These are phyloP conservation scores for Ogataea angusta DNA, from an alignment of 805 yeast species.

Conservation along the genomic window DNA sequence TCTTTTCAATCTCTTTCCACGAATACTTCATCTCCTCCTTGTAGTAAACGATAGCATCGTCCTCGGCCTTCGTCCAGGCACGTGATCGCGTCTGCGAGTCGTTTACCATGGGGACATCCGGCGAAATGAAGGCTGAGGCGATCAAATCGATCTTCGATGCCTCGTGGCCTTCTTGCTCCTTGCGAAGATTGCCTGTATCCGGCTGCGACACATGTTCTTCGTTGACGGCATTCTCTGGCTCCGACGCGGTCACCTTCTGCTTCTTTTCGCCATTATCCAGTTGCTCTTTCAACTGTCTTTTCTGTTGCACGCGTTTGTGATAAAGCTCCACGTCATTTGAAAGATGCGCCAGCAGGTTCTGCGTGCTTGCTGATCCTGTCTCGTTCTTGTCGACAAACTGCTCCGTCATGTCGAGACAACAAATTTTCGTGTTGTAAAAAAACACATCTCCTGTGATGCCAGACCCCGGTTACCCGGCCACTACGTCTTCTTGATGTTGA, in stretches of 20 bases:
- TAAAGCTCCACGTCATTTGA: constrained; percentile 29
- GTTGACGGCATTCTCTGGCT: neutral
- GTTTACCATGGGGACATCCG: neutral
- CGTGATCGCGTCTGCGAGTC: constrained; percentile 8
- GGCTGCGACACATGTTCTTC: neutral
- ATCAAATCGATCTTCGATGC: neutral
- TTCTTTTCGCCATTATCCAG: constrained; percentile 7
- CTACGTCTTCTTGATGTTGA: constrained; percentile 10
- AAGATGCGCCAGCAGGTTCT: constrained; percentile 22
- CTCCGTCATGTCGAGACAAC: constrained; percentile 8
- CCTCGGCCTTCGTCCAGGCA: constrained; percentile 37
- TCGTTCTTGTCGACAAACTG: constrained; percentile 8
- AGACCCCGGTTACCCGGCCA: constrained; percentile 6
- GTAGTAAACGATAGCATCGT: constrained; percentile 34
- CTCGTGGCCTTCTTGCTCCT: neutral
- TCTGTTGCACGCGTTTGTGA: constrained; percentile 29
- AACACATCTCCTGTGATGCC: constrained; percentile 6
- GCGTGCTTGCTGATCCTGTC: constrained; percentile 4
- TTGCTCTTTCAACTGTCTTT: constrained; percentile 18
- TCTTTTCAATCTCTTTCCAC: constrained; percentile 38
- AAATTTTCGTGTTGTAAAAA: constrained; percentile 9
- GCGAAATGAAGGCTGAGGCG: neutral
- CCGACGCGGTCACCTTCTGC: constrained; percentile 2
- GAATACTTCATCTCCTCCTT: constrained; percentile 36
- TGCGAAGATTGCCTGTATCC: neutral